phyloP scores from a whole-genome alignment of 2,329 filamentous ascomycete genomes.

The Botrytis galanthina region DNA sequence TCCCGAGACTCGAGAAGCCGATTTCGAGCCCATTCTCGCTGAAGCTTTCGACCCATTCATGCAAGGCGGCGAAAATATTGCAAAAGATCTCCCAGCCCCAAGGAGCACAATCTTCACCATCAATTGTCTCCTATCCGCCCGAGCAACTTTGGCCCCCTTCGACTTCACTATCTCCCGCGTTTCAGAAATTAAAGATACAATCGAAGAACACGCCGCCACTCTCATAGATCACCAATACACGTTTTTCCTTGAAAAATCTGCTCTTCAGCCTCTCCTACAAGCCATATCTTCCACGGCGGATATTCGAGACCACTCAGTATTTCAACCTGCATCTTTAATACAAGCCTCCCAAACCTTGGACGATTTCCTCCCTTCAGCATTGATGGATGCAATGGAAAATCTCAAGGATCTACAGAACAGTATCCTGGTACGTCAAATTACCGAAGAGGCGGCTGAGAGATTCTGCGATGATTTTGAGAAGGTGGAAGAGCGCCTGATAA shows the following conservation, averaged over 20 bases:
- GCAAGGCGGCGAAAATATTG: conserved; percentile 67
- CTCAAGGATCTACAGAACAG: conserved; percentile 72
- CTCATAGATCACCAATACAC: conserved; percentile 67
- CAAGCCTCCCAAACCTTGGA: conserved; percentile 75
- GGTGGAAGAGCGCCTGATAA: conserved; percentile 59
- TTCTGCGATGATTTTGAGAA: conserved; percentile 85
- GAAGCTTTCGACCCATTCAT: conserved; percentile 88
- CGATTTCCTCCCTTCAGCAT: conserved; percentile 84
- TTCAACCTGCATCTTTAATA: conserved; percentile 60
- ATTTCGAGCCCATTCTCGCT: conserved; percentile 71
- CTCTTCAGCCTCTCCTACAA: conserved; percentile 62
- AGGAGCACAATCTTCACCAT: conserved; percentile 66
- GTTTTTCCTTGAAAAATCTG: conserved; percentile 74
- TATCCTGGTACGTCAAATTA: conserved; percentile 69
- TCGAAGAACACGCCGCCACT: conserved; percentile 54
- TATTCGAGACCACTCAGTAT: conserved; percentile 53
- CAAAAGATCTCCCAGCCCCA: conserved; percentile 57
- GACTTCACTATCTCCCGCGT: conserved; percentile 61
- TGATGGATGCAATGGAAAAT: conserved; percentile 87
- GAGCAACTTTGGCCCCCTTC: conserved; percentile 54
- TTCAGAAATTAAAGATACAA: conserved; percentile 53
- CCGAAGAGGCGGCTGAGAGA: conserved; percentile 74
- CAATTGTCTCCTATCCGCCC: conserved; percentile 66
- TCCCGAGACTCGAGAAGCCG: conserved; percentile 57
- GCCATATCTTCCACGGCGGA: conserved; percentile 45